These are phyloP conservation scores for Boechera stricta DNA, from an alignment of 345 rosid species.

Conservation along the genomic window DNA sequence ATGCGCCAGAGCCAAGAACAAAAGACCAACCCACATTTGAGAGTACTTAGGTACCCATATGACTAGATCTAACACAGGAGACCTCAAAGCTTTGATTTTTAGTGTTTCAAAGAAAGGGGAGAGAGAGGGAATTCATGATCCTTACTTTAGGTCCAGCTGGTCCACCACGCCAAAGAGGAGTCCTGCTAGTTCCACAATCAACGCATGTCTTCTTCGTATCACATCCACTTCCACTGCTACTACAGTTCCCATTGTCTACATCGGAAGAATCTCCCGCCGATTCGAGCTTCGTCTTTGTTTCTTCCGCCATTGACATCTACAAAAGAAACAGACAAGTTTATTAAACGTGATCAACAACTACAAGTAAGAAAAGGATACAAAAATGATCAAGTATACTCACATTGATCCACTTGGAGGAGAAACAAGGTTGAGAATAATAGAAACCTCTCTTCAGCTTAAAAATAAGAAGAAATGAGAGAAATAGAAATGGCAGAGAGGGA, in stretches of 20 bases:
- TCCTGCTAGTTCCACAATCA: conserved; percentile 87
- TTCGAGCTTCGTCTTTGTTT: conserved; percentile 31
- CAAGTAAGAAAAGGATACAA: background rate
- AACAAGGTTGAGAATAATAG: background rate
- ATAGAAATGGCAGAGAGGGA: background rate
- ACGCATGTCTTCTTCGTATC: conserved; percentile 76
- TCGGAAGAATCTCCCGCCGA: conserved; percentile 44
- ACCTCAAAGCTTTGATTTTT: background rate
- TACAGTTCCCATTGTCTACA: conserved; percentile 43
- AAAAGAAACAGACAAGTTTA: background rate
- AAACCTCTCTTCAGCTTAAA: background rate
- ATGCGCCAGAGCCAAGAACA: background rate
- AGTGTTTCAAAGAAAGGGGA: background rate
- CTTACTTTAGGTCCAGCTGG: conserved; percentile 96
- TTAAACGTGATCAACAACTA: conserved; percentile 3
- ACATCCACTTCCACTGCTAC: conserved; percentile 44
- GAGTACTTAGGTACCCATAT: background rate
- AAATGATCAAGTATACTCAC: conserved; percentile 28
- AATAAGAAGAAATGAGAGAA: background rate
- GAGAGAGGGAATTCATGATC: background rate
- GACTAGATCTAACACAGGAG: conserved; percentile 18
- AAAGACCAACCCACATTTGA: conserved; percentile 19
- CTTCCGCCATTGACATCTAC: conserved; percentile 45
- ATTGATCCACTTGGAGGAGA: conserved; percentile 29
- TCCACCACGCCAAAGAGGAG: conserved; percentile 98